phyloP scores from a whole-genome alignment of 1,139 yeast species.

The Blastobotrys raffinosifermentans region DNA sequence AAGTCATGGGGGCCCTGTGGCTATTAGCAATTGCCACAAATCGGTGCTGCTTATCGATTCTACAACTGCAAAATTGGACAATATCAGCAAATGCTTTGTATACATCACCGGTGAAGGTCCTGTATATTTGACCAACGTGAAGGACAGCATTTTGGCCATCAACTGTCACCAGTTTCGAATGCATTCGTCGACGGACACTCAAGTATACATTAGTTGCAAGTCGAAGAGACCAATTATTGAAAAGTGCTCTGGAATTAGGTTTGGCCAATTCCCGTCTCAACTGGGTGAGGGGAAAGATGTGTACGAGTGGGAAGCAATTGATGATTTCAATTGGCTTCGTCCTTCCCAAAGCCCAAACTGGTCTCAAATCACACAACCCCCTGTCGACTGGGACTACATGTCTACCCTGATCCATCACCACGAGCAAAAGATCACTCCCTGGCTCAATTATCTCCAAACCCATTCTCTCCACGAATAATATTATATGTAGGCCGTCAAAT shows the following conservation, averaged over 20 bases:
- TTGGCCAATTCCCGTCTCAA: constrained; percentile 19
- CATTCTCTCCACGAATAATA: no score
- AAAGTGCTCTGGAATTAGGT: constrained; percentile 19
- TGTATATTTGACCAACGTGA: constrained; percentile 19
- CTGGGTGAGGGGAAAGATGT: constrained; percentile 1
- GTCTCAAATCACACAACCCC: constrained; percentile 12
- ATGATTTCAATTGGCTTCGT: constrained; percentile 30
- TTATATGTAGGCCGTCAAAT: no score
- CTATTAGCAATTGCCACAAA: no score
- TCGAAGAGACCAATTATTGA: constrained; percentile 30
- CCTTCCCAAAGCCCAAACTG: constrained; percentile 21
- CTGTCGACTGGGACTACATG: no score
- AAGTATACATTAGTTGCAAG: constrained; percentile 23
- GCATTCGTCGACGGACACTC: constrained; percentile 22
- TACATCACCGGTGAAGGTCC: constrained; percentile 22
- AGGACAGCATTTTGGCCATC: constrained; percentile 18
- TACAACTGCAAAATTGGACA: no score
- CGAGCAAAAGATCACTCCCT: no score
- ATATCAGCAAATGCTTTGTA: constrained; percentile 19
- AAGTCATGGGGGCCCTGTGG: no score
- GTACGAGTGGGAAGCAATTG: constrained; percentile 19
- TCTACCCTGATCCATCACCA: no score
- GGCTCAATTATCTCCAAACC: no score
- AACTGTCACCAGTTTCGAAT: constrained; percentile 31
- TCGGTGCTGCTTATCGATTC: no score